A percentile compares a stretch with the other conserved stretches of the same genome.
phyloP scores from a whole-genome alignment of 805 yeast species.

The Ogataea paraovalis region DNA sequence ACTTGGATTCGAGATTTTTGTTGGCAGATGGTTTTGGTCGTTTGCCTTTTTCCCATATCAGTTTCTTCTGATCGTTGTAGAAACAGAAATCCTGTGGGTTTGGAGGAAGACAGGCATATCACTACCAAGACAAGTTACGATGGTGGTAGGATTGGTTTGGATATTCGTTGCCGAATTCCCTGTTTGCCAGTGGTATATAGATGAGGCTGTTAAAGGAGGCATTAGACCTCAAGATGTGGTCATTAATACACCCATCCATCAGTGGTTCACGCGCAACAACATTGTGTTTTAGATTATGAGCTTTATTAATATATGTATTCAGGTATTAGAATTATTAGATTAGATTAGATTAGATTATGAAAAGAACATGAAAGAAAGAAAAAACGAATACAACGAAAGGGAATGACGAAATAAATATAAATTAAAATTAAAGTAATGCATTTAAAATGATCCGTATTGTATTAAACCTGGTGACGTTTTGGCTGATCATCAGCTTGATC shows the following conservation, averaged over 20 bases:
- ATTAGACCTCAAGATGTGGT: slow-evolving; percentile 6
- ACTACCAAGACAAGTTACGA: slow-evolving; percentile 1
- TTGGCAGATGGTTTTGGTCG: slow-evolving; percentile 13
- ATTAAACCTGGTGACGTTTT: neutral
- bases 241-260: slow-evolving; percentile 1
- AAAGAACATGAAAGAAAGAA: neutral
- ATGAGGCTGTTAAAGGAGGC: slow-evolving; percentile 18
- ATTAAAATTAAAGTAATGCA: no score
- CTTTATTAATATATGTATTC: neutral
- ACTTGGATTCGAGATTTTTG: neutral
- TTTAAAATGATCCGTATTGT: no score
- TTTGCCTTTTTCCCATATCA: slow-evolving; percentile 18
- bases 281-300: slow-evolving; percentile 1
- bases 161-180: slow-evolving; percentile 7
- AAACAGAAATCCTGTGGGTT: neutral
- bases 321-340: neutral
- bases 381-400: no score
- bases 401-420: no score
- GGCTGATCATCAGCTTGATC: neutral
- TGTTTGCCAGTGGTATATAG: slow-evolving; percentile 12
- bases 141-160: slow-evolving; percentile 13
- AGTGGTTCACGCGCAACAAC: neutral
- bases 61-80: slow-evolving; percentile 8
- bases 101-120: neutral
- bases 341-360: neutral